These are phyloP conservation scores for Fusarium sp. DNA, from an alignment of 2,329 filamentous ascomycete genomes.

Conservation along the genomic window DNA sequence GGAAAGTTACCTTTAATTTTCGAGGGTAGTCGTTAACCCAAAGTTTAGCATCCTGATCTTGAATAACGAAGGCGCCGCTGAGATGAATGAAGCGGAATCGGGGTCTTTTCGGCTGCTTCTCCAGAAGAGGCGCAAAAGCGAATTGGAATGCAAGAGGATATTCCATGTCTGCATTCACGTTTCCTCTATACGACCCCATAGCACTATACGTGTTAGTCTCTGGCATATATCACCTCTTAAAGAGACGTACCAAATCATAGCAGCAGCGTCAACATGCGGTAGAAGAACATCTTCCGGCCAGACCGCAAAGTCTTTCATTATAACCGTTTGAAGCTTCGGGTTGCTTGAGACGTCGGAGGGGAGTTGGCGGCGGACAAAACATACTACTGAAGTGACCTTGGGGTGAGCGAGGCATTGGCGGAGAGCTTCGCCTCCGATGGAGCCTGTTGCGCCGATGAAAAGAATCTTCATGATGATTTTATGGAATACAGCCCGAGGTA, in stretches of 20 bases:
- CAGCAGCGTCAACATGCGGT: constrained; percentile 33
- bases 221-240: background rate
- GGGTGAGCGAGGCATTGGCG: constrained; percentile 49
- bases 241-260: constrained; percentile 40
- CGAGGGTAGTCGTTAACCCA: constrained; percentile 40
- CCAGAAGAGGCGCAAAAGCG: constrained; percentile 12
- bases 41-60: constrained; percentile 48
- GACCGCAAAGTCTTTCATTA: constrained; percentile 35
- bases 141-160: constrained; percentile 37
- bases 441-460: constrained; percentile 50
- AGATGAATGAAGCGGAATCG: constrained; percentile 49
- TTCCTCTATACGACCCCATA: constrained; percentile 39
- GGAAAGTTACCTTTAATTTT: constrained; percentile 30
- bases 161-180: constrained; percentile 31
- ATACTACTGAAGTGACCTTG: constrained; percentile 45
- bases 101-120: background rate
- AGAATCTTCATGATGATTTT: constrained; percentile 50
- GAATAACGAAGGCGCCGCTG: constrained; percentile 50
- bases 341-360: constrained; percentile 27
- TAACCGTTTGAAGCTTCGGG: constrained; percentile 25
- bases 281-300: constrained; percentile 31
- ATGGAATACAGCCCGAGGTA: background rate
- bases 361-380: constrained; percentile 48
- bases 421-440: constrained; percentile 49
- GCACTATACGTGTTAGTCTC: constrained; percentile 11